These are phyloP conservation scores for Lecanosticta acicola DNA, from an alignment of 2,329 filamentous ascomycete genomes.

Conservation along the genomic window DNA sequence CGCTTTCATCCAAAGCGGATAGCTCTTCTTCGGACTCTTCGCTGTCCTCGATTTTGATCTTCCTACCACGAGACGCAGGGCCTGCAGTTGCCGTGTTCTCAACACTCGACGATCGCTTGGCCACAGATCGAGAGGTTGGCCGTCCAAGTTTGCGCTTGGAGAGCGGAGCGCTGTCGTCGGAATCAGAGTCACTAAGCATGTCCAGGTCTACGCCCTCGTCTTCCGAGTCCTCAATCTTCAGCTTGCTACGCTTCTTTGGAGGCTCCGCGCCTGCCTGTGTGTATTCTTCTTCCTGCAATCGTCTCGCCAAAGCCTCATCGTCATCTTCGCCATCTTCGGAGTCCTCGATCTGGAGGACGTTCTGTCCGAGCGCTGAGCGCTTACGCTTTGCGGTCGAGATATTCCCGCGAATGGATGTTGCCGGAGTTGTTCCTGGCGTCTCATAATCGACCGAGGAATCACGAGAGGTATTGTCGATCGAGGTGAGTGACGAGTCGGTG, in stretches of 20 bases:
- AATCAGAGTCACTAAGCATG: not conserved
- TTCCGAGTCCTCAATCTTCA: slow-evolving; percentile 12
- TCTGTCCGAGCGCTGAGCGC: slow-evolving; percentile 25
- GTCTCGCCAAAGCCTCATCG: slow-evolving; percentile 29
- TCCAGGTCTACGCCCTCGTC: slow-evolving; percentile 5
- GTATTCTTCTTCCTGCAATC: slow-evolving; percentile 36
- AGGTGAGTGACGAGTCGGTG: slow-evolving; percentile 19
- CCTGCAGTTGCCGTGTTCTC: slow-evolving; percentile 21
- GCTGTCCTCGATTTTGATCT: slow-evolving; percentile 34
- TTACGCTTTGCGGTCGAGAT: slow-evolving; percentile 28
- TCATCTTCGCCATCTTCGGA: slow-evolving; percentile 22
- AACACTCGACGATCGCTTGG: slow-evolving; percentile 4
- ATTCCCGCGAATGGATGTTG: slow-evolving; percentile 36
- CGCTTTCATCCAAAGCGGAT: slow-evolving; percentile 27
- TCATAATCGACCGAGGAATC: slow-evolving; percentile 50
- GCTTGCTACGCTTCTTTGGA: slow-evolving; percentile 27
- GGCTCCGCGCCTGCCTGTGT: slow-evolving; percentile 13
- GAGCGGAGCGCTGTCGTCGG: not conserved
- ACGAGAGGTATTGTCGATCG: slow-evolving; percentile 25
- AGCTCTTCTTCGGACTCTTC: slow-evolving; percentile 33
- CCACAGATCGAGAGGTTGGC: not conserved
- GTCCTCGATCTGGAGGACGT: slow-evolving; percentile 24
- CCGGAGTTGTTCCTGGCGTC: slow-evolving; percentile 59
- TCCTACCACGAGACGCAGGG: slow-evolving; percentile 27
- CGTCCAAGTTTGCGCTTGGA: not conserved